Base-by-base conservation (phyloP, 2,329 filamentous ascomycete species). In the Alternaria hordeiaustralica region DNA sequence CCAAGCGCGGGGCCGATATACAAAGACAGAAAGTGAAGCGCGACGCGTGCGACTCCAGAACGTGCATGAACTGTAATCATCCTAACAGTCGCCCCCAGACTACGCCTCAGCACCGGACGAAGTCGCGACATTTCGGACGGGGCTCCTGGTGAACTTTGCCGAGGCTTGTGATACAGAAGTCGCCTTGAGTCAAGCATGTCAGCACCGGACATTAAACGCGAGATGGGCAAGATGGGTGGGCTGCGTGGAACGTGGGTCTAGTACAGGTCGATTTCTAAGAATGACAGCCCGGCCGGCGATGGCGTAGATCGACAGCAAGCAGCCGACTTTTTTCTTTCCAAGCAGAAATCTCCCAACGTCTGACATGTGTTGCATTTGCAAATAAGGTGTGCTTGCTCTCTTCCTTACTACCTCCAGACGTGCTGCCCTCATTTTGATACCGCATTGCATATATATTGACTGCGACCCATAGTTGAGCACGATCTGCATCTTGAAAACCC, bases 211-310 rank as follows among this genome's bases (percentile, higher is more conserved):
- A 18, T 62, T 60, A 12, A 45, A 60, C 23, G 45, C 47, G 12
- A 51, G 26, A 51, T 51, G 47, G 18, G 21, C 51, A 55, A 55
- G 51, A 55, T 43, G 51, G 13, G 49, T 50, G 47, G 47, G 28
- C 26, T 33, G 47, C 46, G 21, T 60, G 59, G 63, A 61, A 49
- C 58, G 54, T 50, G 60, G 65, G 67, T 66, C 69, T 71, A 71
- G 69, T 65, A 67, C 65, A 59, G 46, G 60, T 64, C 49, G 68
- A 73, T 73, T 69, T 68, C 64, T 66, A 71, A 72, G 70, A 70
- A 55, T 62, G 60, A 54, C 45, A 65, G 47, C 55, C 46, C 54
- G 53, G 43, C 64, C 63, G 68, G 65, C 65, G 69, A 71, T 71
- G 67, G 68, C 70, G 68, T 72, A 63, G 60, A 49, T 45, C 60